Conservation (phyloP, 495 filamentous ascomycete genomes). For the Glutinoglossum americanum region DNA sequence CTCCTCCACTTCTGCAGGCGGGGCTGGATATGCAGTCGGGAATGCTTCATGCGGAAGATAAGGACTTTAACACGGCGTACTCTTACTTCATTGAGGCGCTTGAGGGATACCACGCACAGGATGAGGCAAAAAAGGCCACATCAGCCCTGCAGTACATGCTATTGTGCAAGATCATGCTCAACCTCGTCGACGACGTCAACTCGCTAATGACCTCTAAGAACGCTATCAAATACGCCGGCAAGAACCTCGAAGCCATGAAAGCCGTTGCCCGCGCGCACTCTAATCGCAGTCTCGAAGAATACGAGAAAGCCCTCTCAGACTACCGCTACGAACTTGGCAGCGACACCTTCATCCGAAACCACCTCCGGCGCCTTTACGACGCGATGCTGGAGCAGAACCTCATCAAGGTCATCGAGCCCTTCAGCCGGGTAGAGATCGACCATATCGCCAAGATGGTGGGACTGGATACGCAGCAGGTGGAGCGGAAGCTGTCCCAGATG, state of each 20-base stretch:
- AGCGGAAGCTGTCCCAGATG: constrained; percentile 96
- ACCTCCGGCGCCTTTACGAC: constrained; percentile 85
- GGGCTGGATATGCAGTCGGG: constrained; percentile 97
- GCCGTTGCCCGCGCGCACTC: constrained; percentile 86
- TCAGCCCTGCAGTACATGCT: constrained; percentile 97
- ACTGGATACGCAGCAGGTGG: constrained; percentile 86
- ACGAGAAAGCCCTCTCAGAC: constrained; percentile 71
- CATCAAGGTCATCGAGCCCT: constrained; percentile 97
- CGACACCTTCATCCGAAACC: constrained; percentile 86
- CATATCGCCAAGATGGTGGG: constrained; percentile 96
- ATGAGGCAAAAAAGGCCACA: constrained; percentile 65
- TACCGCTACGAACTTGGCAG: constrained; percentile 82
- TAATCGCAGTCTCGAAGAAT: constrained; percentile 86
- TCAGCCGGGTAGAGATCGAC: constrained; percentile 85
- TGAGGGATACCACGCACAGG: constrained; percentile 87
- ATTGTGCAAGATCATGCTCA: constrained; percentile 98
- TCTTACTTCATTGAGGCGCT: constrained; percentile 98
- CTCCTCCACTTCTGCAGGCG: constrained; percentile 82
- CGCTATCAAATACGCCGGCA: constrained; percentile 83
- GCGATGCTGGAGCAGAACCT: constrained; percentile 98
- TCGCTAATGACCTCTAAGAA: constrained; percentile 82
- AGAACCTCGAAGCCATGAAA: constrained; percentile 95
- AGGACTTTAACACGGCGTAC: constrained; percentile 94
- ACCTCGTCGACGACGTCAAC: constrained; percentile 87
- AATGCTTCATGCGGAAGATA: constrained; percentile 94